Evolutionary conservation across 2,329 filamentous ascomycete species (phyloP).

Genomic region (Colletotrichum eleusines): DNA sequence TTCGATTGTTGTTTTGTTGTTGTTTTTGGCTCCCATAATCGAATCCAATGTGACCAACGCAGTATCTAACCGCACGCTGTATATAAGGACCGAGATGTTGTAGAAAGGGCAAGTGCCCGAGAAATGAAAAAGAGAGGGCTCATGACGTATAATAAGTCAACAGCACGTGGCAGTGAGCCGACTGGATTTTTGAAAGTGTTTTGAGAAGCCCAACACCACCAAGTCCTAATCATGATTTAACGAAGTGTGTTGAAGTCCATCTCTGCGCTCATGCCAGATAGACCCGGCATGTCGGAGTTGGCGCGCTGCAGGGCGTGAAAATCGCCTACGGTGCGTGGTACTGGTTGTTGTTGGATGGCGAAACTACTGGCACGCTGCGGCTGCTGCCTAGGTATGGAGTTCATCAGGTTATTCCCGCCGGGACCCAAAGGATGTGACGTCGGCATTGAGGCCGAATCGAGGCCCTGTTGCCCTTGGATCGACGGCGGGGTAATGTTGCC

Average conservation of each 20-base stretch:
- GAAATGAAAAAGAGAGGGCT: constrained; percentile 21
- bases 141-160: constrained; percentile 4
- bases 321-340: constrained; percentile 60
- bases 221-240: background rate
- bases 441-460: constrained; percentile 44
- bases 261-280: constrained; percentile 37
- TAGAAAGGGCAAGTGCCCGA: background rate
- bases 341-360: constrained; percentile 53
- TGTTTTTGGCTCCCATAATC: background rate
- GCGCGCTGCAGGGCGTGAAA: constrained; percentile 63
- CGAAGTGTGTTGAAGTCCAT: constrained; percentile 42
- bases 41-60: background rate
- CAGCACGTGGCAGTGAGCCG: background rate
- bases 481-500: constrained; percentile 37
- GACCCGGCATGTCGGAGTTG: constrained; percentile 52
- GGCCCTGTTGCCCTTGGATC: constrained; percentile 27
- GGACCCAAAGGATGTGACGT: constrained; percentile 47
- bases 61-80: constrained; percentile 25
- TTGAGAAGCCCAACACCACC: background rate
- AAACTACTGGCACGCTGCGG: constrained; percentile 56
- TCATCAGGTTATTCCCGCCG: constrained; percentile 39
- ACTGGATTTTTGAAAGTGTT: background rate
- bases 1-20: background rate
- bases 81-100: constrained; percentile 4
- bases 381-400: constrained; percentile 48